Conservation (phyloP, 2,329 filamentous ascomycete genomes). For the Claviceps sp. region DNA sequence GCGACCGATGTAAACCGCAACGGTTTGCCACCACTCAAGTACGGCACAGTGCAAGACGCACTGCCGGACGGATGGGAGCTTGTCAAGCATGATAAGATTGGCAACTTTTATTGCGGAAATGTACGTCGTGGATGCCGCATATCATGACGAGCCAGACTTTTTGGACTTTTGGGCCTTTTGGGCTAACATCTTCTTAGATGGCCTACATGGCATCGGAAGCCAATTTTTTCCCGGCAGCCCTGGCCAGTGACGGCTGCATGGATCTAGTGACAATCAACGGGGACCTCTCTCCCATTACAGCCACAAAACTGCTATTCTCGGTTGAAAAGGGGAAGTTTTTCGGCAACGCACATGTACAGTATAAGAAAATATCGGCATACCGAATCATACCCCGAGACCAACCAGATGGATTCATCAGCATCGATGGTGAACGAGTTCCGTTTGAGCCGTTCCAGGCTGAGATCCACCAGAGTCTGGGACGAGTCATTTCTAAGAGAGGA, state of each 20-base stretch:
- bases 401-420: conserved; percentile 72
- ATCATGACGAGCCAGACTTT: no score
- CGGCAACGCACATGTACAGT: conserved; percentile 62
- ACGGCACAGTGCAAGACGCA: conserved; percentile 66
- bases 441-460: conserved; percentile 89
- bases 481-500: conserved; percentile 66
- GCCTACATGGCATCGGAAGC: conserved; percentile 77
- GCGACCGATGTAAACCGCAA: conserved; percentile 17
- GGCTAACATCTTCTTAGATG: conserved; percentile 42
- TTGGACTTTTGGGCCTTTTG: neutral
- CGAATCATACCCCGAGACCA: conserved; percentile 65
- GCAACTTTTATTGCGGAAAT: conserved; percentile 90
- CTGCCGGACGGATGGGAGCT: conserved; percentile 68
- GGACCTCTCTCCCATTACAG: conserved; percentile 51
- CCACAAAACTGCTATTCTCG: conserved; percentile 55
- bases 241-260: conserved; percentile 73
- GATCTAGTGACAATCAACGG: conserved; percentile 75
- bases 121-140: conserved; percentile 27
- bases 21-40: conserved; percentile 60
- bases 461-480: conserved; percentile 68
- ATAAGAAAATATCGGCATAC: conserved; percentile 80
- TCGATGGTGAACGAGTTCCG: conserved; percentile 79
- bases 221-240: conserved; percentile 76
- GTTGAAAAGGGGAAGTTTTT: conserved; percentile 67
- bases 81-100: conserved; percentile 61